Percentiles rank a stretch among this genome's conserved stretches.
phyloP scores from a whole-genome alignment of 345 rosid genomes.

The Punica granatum region DNA sequence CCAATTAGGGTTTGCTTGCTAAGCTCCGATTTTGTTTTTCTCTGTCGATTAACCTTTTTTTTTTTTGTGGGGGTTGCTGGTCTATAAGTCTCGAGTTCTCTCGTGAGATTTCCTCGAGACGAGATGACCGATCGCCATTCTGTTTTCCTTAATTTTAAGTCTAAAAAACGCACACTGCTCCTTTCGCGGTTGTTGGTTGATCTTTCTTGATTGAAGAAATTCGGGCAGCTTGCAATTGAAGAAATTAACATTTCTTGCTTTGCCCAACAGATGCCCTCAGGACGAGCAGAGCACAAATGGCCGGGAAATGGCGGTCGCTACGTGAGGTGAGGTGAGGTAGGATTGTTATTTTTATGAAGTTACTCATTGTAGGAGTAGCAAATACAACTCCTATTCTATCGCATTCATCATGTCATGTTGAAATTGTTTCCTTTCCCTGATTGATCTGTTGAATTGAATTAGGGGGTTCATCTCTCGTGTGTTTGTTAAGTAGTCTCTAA shows the following conservation, averaged over 20 bases:
- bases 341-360: neutral
- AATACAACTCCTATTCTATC: no score
- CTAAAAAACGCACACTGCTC: neutral
- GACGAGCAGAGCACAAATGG: constrained; percentile 66
- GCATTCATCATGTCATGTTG: no score
- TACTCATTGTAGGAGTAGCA: no score
- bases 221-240: neutral
- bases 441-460: no score
- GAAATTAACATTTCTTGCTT: neutral
- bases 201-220: neutral
- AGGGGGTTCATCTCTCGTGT: neutral
- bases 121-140: neutral
- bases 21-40: neutral
- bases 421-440: neutral
- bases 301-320: constrained; percentile 82
- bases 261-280: constrained; percentile 59
- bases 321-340: constrained; percentile 84
- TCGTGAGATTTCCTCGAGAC: neutral
- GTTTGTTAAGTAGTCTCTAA: neutral
- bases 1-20: neutral
- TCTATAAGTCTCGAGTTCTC: neutral
- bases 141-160: neutral
- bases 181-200: neutral
- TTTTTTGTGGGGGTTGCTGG: no score
- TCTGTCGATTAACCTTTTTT: neutral